Evolutionary conservation across 208 protist genomes (phyloP), one percentile per base, ranked within the genome.

Genomic region (Porcisia hertigi): DNA sequence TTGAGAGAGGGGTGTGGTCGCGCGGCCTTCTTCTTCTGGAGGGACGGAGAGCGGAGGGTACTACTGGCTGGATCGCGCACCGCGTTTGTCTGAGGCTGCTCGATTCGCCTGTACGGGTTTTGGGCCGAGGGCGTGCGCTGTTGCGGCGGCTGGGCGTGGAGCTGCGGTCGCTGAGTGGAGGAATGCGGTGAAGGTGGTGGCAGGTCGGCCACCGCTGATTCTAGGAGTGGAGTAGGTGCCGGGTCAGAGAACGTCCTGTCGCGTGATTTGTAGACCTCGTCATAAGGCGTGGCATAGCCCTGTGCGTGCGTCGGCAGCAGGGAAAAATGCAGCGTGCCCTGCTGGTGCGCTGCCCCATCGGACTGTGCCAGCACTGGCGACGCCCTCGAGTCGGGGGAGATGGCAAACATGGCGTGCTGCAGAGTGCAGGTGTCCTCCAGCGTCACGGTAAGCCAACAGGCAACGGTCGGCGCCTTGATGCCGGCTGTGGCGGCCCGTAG

Each of bases 361-460:
- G 53, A 8, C 30, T 66, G 63, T 25, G 53, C 18, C 4, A 54
- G 20, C 7, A 72, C 3, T 54, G 58, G 55, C 47, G 72, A 57
- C 20, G 52, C 60, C n/a, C 30, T 23, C n/a, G 66, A 64, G n/a
- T 60, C 43, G 3, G 64, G 6, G 34, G 72, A 34, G 47, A 77
- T 62, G 55, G 72, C 77, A 53, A 89, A 89, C 55, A 86, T 55
- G 30, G 76, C 80, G 71, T 89, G 86, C 45, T 85, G 80, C 59
- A 89, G 57, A 9, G 81, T 82, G 72, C 82, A 82, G 25, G 80
- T 83, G 59, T 89, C 82, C 23, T 79, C 73, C 69, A 87, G 64
- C 54, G 54, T 63, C 20, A 89, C 66, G 18, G 86, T 89, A 25
- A 89, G 77, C 86, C 86, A 89, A 80, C 86, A 89, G 43, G 86